Base-by-base conservation (phyloP, 164 flowering plant genomes). In the Euptelea pleiosperma region DNA sequence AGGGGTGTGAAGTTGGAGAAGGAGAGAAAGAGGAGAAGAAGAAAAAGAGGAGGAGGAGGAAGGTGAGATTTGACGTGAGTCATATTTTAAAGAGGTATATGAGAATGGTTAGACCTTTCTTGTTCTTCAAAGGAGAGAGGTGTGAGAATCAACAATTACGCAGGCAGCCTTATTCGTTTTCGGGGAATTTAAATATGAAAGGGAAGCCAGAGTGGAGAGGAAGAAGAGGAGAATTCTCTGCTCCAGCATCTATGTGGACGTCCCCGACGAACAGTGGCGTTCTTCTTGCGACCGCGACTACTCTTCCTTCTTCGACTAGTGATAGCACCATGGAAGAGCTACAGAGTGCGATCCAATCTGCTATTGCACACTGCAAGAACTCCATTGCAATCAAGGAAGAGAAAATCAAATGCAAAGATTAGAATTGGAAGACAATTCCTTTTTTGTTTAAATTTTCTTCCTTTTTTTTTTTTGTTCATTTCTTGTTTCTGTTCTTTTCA, bases 351-450 rank as follows among this genome's bases (percentile, higher is more conserved):
- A 92, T 92, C 65, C 96, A 89, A 68, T 93, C 98, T 37, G 98
- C 98, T 11, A 92, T 92, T 70, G 89, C 96, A 58, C 96, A 92
- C 64, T 92, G 98, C 73, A 92, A 92, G 74, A 92, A 87, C 25
- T 92, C 98, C 63, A 79, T 79, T 63, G 75, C 84, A 0, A 52
- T 52, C 9, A 59, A 65, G 47, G 82, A 69, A 19, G 84, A 81
- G 37, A 71, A 66, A 45, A 57, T 66, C 63, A 62, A 63, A 49
- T 64, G 55, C 59, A 49, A 25, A 47, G 33, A 58, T 37, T 40
- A 35, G 45, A 52, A 33, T 33, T 25, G 24, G 56, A 50, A 15
- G 16, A 48, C 7, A 44, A 37, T 9, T 29, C 12, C n/a, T n/a
- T n/a, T n/a, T n/a, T n/a, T n/a, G n/a, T n/a, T n/a, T 60, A 39